Conservation (phyloP, 1,284 basidiomycete genomes). For the Ganoderma lucidum region DNA sequence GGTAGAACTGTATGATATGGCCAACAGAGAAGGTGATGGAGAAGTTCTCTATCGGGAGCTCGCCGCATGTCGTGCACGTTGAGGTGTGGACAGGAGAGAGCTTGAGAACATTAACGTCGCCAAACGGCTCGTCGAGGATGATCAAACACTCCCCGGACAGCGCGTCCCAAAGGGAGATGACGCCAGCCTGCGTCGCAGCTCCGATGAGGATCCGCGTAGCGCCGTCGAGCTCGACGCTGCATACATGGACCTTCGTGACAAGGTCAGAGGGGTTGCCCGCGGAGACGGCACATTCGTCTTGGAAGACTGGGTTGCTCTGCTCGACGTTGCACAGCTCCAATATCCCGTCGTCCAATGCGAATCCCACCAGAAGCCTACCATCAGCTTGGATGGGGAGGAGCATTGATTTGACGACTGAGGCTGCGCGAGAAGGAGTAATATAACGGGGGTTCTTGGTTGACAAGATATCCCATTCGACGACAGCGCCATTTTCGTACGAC, state of each 20-base stretch:
- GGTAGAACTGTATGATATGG: constrained; percentile 66
- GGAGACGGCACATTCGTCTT: constrained; percentile 55
- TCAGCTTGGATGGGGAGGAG: constrained; percentile 56
- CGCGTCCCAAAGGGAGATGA: constrained; percentile 77
- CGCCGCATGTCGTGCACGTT: constrained; percentile 72
- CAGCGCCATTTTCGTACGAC: constrained; percentile 65
- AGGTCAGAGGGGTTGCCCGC: constrained; percentile 65
- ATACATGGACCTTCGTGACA: constrained; percentile 61
- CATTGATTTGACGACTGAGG: constrained; percentile 54
- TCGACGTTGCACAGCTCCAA: constrained; percentile 66
- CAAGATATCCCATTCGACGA: constrained; percentile 61
- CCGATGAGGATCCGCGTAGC: constrained; percentile 61
- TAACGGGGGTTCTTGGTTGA: constrained; percentile 46
- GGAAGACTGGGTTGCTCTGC: constrained; percentile 47
- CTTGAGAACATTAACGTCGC: constrained; percentile 59
- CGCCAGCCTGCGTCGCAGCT: constrained; percentile 69
- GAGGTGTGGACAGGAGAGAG: constrained; percentile 58
- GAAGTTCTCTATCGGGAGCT: constrained; percentile 69
- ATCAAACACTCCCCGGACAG: constrained; percentile 65
- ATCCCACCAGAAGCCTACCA: constrained; percentile 59
- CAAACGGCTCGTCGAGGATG: constrained; percentile 65
- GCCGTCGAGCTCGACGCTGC: constrained; percentile 58
- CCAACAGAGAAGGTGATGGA: constrained; percentile 69
- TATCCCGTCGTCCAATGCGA: constrained; percentile 68
- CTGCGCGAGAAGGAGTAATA: constrained; percentile 54